Evolutionary conservation across 1,284 basidiomycete species (phyloP).

Genomic region (Entoloma clypeatum): DNA sequence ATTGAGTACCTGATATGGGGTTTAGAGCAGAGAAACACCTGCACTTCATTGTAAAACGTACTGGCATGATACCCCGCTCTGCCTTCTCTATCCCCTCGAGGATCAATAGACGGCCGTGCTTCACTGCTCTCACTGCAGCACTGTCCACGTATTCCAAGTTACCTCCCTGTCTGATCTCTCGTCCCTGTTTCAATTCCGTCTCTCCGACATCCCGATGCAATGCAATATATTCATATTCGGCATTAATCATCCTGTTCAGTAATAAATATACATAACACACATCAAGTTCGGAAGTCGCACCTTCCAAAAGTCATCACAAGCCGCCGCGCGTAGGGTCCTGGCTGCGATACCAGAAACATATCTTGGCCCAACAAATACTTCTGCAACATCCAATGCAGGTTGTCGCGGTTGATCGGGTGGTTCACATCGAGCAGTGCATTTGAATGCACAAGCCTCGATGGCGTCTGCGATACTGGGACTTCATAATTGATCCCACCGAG

Average conservation of each 20-base stretch:
- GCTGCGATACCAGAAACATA: conserved; percentile 59
- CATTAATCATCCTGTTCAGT: conserved; percentile 48
- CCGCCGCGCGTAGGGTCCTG: conserved; percentile 60
- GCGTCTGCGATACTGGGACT: conserved; percentile 42
- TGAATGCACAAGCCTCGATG: conserved; percentile 45
- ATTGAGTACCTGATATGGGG: conserved; percentile 46
- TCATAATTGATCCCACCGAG: conserved; percentile 56
- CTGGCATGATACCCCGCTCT: conserved; percentile 58
- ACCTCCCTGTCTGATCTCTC: conserved; percentile 58
- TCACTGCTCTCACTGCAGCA: conserved; percentile 61
- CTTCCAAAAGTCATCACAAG: conserved; percentile 61
- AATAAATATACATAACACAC: background rate
- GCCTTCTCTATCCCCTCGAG: conserved; percentile 69
- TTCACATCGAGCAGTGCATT: conserved; percentile 43
- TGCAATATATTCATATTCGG: conserved; percentile 64
- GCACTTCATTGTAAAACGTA: conserved; percentile 20
- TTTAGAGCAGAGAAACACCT: conserved; percentile 1
- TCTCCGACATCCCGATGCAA: conserved; percentile 67
- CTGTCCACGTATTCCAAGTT: conserved; percentile 63
- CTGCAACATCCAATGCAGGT: conserved; percentile 62
- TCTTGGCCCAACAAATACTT: conserved; percentile 68
- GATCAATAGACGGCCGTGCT: conserved; percentile 60
- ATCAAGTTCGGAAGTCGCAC: conserved; percentile 30
- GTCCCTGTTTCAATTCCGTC: conserved; percentile 65
- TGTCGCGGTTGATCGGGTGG: conserved; percentile 50